A percentile compares a stretch with the other conserved stretches of the same genome.
Conservation (phyloP, 371 early-diverging fungal species). For the Apophysomyces ossiformis region DNA sequence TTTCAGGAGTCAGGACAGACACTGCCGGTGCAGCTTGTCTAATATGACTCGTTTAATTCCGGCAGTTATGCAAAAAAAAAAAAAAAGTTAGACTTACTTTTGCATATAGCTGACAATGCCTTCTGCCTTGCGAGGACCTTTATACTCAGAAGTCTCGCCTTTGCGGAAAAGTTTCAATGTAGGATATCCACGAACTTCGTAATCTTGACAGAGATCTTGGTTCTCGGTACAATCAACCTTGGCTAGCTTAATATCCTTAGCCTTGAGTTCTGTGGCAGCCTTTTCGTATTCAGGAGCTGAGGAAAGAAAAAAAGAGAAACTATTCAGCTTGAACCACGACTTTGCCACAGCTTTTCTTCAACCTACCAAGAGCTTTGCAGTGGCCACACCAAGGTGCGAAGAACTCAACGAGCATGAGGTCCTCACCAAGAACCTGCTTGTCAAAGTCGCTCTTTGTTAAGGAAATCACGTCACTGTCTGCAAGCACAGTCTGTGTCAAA, state of each 20-base stretch:
- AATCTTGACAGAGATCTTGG: slow-evolving; percentile 77
- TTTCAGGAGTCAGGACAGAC: slow-evolving; percentile 65
- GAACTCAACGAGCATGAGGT: slow-evolving; percentile 90
- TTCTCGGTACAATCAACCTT: slow-evolving; percentile 97
- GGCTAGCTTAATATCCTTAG: slow-evolving; percentile 72
- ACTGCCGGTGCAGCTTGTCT: slow-evolving; percentile 83
- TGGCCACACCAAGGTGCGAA: slow-evolving; percentile 97
- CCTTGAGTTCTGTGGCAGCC: slow-evolving; percentile 85
- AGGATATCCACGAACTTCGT: slow-evolving; percentile 89
- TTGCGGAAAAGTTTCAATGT: slow-evolving; percentile 90
- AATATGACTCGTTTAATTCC: not conserved
- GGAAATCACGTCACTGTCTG: slow-evolving; percentile 70
- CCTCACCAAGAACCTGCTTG: slow-evolving; percentile 60
- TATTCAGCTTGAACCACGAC: not conserved
- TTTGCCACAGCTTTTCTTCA: not conserved
- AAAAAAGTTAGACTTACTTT: slow-evolving; percentile 76
- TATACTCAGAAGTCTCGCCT: slow-evolving; percentile 74
- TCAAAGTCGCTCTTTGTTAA: slow-evolving; percentile 74
- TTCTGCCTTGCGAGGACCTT: slow-evolving; percentile 82
- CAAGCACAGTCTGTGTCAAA: slow-evolving; percentile 41
- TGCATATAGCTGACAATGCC: slow-evolving; percentile 89
- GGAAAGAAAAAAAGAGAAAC: not conserved
- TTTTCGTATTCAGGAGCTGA: slow-evolving; percentile 90
- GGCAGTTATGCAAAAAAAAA: slow-evolving; percentile 5
- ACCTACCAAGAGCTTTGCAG: slow-evolving; percentile 82